Conservation (phyloP, 2,329 filamentous ascomycete genomes). For the Ophiostoma triangulosporum region DNA sequence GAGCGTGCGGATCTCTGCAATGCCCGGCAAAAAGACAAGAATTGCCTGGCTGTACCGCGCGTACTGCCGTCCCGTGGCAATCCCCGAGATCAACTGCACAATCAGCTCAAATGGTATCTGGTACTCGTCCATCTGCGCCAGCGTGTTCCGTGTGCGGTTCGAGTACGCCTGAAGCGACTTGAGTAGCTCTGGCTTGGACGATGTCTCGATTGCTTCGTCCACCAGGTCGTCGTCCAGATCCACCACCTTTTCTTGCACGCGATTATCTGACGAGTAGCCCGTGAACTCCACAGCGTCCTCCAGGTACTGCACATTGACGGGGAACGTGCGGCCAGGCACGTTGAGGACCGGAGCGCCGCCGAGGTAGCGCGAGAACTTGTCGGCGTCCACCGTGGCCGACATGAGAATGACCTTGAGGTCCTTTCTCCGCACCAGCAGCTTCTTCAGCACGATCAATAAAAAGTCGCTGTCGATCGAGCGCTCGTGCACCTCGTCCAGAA, state of each 20-base stretch:
- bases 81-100: slow-evolving; percentile 60
- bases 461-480: slow-evolving; percentile 95
- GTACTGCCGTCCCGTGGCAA: slow-evolving; percentile 57
- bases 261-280: slow-evolving; percentile 49
- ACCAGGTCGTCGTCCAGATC: slow-evolving; percentile 50
- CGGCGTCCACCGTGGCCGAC: slow-evolving; percentile 92
- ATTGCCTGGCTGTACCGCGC: slow-evolving; percentile 73
- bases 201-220: slow-evolving; percentile 36
- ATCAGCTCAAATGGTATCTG: slow-evolving; percentile 83
- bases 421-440: slow-evolving; percentile 60
- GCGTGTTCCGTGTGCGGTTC: slow-evolving; percentile 56
- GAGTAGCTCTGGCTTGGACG: slow-evolving; percentile 42
- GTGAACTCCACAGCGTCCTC: slow-evolving; percentile 89
- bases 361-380: slow-evolving; percentile 81
- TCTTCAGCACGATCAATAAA: slow-evolving; percentile 78
- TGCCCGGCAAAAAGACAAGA: slow-evolving; percentile 86
- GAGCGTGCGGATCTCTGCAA: slow-evolving; percentile 79
- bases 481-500: slow-evolving; percentile 97
- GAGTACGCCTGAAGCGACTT: slow-evolving; percentile 63
- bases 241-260: slow-evolving; percentile 38
- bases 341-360: slow-evolving; percentile 74
- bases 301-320: slow-evolving; percentile 74
- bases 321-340: slow-evolving; percentile 87
- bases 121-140: slow-evolving; percentile 77
- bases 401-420: slow-evolving; percentile 90